Conservation (phyloP, 805 yeast genomes). For the Cyberlindnera galapagoensis region DNA sequence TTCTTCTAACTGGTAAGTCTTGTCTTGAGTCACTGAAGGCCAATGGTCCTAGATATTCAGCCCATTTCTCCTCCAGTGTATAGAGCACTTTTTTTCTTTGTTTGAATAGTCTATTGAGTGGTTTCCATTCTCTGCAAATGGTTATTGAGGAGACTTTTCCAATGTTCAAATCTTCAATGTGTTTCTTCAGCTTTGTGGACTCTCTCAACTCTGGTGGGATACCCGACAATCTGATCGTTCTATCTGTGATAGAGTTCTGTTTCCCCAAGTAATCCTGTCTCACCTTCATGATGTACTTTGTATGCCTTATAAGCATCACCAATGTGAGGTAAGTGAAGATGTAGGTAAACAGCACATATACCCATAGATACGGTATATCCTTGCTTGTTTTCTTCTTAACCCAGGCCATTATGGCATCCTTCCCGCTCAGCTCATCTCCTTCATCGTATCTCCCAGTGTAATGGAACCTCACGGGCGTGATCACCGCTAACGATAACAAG, state of each 20-base stretch:
- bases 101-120: slow-evolving; percentile 57
- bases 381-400: slow-evolving; percentile 9
- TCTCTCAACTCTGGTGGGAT: slow-evolving; percentile 78
- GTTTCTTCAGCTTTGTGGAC: slow-evolving; percentile 61
- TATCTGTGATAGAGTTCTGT: slow-evolving; percentile 85
- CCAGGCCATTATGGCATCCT: slow-evolving; percentile 27
- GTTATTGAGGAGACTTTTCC: slow-evolving; percentile 75
- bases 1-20: slow-evolving; percentile 19
- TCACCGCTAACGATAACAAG: slow-evolving; percentile 62
- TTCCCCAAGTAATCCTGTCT: slow-evolving; percentile 79
- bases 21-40: slow-evolving; percentile 15
- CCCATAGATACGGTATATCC: slow-evolving; percentile 62
- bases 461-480: slow-evolving; percentile 79
- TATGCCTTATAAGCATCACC: slow-evolving; percentile 56
- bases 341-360: slow-evolving; percentile 82
- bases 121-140: slow-evolving; percentile 84
- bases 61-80: slow-evolving; percentile 66
- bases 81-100: slow-evolving; percentile 47
- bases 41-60: slow-evolving; percentile 49
- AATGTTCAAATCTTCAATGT: slow-evolving; percentile 70
- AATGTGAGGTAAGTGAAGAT: slow-evolving; percentile 68
- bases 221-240: slow-evolving; percentile 83
- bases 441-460: slow-evolving; percentile 77
- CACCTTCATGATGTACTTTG: slow-evolving; percentile 64
- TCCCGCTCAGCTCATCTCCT: slow-evolving; percentile 28